Base-by-base conservation (phyloP, 129 eudicot species). In the Silybum marianum region DNA sequence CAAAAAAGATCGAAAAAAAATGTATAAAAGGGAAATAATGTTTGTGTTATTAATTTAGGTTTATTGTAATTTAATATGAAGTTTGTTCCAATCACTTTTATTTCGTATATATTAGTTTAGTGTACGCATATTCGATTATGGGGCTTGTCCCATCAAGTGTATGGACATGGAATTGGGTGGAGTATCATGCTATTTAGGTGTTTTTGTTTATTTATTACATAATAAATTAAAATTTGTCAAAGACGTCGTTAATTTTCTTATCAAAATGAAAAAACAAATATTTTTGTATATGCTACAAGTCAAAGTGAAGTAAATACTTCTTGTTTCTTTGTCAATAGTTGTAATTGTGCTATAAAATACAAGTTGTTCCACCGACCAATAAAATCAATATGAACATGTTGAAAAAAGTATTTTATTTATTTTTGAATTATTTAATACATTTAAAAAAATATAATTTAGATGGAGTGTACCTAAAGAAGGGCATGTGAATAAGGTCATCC, bases 401-500 rank as follows among this genome's bases (percentile, higher is more conserved):
- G 72, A 71, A 71, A 25, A 1, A 1, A 58, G 23, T 78, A 71
- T 62, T 39, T 77, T 62, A 72, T 36, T 71, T 5, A 13, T 51
- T 51, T 12, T 48, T 79, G 71, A 71, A 51, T 32, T 32, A 71
- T 80, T 71, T 36, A 25, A 5, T 74, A 3, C 12, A 46, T 25
- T 66, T 0, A 10, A 44, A 22, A 38, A 28, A 34, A 14, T 7
- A 3, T 7, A 4, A 44, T 16, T 58, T 80, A 71, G 69, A 63
- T 71, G 13, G 82, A 77, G 86, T 77, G 78, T 78, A 77, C 79
- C 83, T 77, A 83, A 83, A 83, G 79, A 83, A 19, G 79, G 76
- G 86, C 86, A 83, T 83, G 86, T 78, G 86, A 83, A 78, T 63
- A 72, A 83, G 86, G 70, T 78, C 86, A 72, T 76, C 54, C 75